Evolutionary conservation across 2,329 filamentous ascomycete species (phyloP).

Genomic region (Thelonectria blattea): DNA sequence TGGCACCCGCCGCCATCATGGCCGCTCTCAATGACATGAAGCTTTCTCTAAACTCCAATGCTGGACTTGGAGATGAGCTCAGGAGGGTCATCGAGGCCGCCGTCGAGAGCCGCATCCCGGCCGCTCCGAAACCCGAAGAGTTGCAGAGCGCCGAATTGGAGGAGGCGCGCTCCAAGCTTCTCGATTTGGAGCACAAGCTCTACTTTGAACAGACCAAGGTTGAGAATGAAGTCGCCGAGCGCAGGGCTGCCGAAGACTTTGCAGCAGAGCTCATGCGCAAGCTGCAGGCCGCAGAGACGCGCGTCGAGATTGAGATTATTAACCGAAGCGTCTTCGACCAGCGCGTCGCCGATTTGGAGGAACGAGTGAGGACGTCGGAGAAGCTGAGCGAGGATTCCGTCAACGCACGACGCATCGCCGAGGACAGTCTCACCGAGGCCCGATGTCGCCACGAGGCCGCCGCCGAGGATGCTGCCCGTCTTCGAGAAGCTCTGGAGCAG

Average conservation of each 20-base stretch:
- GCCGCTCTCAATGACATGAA: constrained; percentile 72
- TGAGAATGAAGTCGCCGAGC: constrained; percentile 55
- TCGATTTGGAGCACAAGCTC: constrained; percentile 64
- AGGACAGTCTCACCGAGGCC: constrained; percentile 75
- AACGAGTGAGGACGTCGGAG: constrained; percentile 68
- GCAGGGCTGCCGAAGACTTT: constrained; percentile 60
- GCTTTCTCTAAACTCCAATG: constrained; percentile 48
- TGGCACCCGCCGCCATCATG: constrained; percentile 55
- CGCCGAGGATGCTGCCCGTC: constrained; percentile 73
- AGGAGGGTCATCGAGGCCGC: constrained; percentile 68
- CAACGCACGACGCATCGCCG: constrained; percentile 66
- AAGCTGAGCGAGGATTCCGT: constrained; percentile 69
- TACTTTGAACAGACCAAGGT: constrained; percentile 54
- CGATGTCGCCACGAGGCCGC: constrained; percentile 72
- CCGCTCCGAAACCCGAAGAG: constrained; percentile 57
- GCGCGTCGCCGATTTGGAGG: constrained; percentile 72
- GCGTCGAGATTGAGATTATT: constrained; percentile 66
- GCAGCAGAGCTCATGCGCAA: constrained; percentile 60
- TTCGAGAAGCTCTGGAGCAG: constrained; percentile 71
- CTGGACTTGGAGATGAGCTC: constrained; percentile 55
- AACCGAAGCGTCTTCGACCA: constrained; percentile 64
- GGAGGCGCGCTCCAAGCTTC: constrained; percentile 65
- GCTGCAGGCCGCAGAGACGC: constrained; percentile 62
- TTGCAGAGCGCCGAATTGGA: constrained; percentile 60
- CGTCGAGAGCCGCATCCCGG: constrained; percentile 62